These are phyloP conservation scores for Fraxinus baroniana DNA, from an alignment of 305 asterid species.

Conservation along the genomic window DNA sequence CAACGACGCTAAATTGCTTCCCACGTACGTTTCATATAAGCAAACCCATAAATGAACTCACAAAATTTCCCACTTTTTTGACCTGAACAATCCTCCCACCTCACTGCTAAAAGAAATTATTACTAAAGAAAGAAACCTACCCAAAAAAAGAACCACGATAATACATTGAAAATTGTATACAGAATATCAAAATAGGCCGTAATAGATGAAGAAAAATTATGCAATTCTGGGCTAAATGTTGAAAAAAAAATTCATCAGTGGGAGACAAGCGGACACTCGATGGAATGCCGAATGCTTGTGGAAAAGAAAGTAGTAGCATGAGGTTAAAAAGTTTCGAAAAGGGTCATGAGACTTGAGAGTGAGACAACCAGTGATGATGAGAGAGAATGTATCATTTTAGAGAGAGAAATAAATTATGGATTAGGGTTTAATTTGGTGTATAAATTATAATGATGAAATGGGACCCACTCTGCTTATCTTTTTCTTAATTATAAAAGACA, in stretches of 20 bases:
- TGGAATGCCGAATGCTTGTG: conserved; percentile 72
- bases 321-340: conserved; percentile 49
- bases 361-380: conserved; percentile 30
- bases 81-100: conserved; percentile 41
- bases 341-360: conserved; percentile 46
- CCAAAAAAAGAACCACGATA: conserved; percentile 17
- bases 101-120: conserved; percentile 16
- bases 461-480: not conserved
- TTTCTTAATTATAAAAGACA: not conserved
- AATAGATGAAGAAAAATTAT: not conserved
- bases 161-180: not conserved
- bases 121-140: not conserved
- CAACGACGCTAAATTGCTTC: conserved; percentile 61
- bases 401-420: conserved; percentile 1
- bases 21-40: conserved; percentile 70
- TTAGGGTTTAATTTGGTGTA: conserved; percentile 22
- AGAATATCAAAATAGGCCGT: not conserved
- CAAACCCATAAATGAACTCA: conserved; percentile 57
- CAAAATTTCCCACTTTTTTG: conserved; percentile 51
- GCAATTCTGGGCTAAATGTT: conserved; percentile 33
- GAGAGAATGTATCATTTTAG: conserved; percentile 22
- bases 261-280: conserved; percentile 46
- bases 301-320: conserved; percentile 34
- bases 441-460: not conserved
- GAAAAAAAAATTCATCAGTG: no score